phyloP scores from a whole-genome alignment of 1,139 yeast genomes.

The Zygoascus meyerae region DNA sequence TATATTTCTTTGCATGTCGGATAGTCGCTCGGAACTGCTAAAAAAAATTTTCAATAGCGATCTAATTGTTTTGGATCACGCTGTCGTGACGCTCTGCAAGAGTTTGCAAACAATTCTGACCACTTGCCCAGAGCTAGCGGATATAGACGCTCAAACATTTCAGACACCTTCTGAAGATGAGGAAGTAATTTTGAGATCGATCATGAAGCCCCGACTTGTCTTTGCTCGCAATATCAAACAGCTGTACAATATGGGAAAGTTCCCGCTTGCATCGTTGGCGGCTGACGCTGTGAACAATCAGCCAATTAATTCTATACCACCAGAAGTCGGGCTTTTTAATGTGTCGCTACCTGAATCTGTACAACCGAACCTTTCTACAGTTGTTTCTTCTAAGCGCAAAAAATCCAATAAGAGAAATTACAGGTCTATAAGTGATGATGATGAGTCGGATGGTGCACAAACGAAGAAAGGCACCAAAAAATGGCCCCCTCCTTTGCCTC shows the following conservation, averaged over 20 bases:
- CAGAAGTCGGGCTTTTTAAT: neutral
- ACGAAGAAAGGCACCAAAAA: conserved; percentile 3
- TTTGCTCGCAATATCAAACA: conserved; percentile 58
- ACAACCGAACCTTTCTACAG: too few species aligned
- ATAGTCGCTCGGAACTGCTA: neutral
- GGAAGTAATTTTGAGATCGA: conserved; percentile 23
- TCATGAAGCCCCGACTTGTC: conserved; percentile 51
- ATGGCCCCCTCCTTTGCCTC: conserved; percentile 66
- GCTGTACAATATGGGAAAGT: conserved; percentile 43
- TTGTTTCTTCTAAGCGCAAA: too few species aligned
- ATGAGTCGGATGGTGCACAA: neutral
- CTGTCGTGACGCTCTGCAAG: conserved; percentile 47
- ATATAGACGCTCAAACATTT: conserved; percentile 32
- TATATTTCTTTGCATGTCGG: neutral
- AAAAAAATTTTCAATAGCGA: conserved; percentile 21
- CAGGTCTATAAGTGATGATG: too few species aligned
- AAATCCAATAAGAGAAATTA: neutral
- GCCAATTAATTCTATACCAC: conserved; percentile 1
- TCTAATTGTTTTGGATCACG: conserved; percentile 43
- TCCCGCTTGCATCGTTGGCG: conserved; percentile 45
- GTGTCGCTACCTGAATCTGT: too few species aligned
- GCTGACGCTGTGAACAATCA: conserved; percentile 6
- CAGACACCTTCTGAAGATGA: conserved; percentile 31
- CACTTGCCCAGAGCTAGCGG: conserved; percentile 49
- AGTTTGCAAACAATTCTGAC: conserved; percentile 47